A percentile compares a stretch with the other conserved stretches of the same genome.
Evolutionary conservation across 164 flowering plant species (phyloP).

Genomic region (Tetrastigma voinierianum): DNA sequence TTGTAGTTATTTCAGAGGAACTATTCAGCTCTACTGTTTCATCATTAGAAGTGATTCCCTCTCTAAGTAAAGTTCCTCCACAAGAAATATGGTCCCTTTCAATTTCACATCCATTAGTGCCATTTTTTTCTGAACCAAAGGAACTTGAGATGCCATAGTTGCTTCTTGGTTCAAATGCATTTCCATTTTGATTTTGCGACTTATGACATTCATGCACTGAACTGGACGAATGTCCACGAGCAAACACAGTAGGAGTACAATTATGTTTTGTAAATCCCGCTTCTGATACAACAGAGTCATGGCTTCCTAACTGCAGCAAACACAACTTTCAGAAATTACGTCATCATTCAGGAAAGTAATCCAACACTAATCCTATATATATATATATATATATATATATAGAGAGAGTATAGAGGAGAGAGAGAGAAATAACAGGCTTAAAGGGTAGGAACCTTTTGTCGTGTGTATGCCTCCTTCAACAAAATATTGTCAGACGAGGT

Average conservation of each 20-base stretch:
- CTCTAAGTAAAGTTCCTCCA: slow-evolving; percentile 20
- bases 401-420: no score
- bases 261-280: slow-evolving; percentile 22
- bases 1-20: slow-evolving; percentile 24
- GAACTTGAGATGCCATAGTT: slow-evolving; percentile 17
- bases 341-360: not conserved
- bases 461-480: slow-evolving; percentile 24
- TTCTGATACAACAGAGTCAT: slow-evolving; percentile 17
- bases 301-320: slow-evolving; percentile 35
- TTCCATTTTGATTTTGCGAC: slow-evolving; percentile 21
- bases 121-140: slow-evolving; percentile 17
- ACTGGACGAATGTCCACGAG: slow-evolving; percentile 22
- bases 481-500: slow-evolving; percentile 9
- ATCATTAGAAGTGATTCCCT: slow-evolving; percentile 9
- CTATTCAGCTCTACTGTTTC: slow-evolving; percentile 20
- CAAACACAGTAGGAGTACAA: slow-evolving; percentile 8
- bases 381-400: no score
- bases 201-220: slow-evolving; percentile 24
- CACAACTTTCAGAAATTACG: slow-evolving; percentile 1
- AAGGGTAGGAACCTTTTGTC: slow-evolving; percentile 41
- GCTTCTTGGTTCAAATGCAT: slow-evolving; percentile 22
- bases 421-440: not conserved
- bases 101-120: slow-evolving; percentile 18
- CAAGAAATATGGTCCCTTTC: slow-evolving; percentile 14
- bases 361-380: no score